phyloP scores from a whole-genome alignment of 2,329 filamentous ascomycete genomes.

The Fusarium veterinarium region DNA sequence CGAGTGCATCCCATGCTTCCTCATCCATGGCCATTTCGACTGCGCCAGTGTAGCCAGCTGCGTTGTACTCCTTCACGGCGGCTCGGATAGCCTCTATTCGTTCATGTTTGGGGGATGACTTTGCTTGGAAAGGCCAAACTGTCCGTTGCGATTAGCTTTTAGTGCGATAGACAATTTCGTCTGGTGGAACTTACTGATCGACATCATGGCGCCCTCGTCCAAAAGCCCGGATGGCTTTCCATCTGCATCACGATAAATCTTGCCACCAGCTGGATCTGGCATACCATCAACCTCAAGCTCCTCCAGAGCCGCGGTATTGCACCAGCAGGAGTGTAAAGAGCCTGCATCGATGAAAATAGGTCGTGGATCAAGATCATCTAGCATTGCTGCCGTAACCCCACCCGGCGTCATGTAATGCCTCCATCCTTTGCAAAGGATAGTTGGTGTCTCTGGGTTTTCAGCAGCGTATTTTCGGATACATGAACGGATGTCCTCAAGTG shows the following conservation, averaged over 20 bases:
- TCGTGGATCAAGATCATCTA: slow-evolving; percentile 64
- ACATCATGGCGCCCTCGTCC: slow-evolving; percentile 50
- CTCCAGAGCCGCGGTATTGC: slow-evolving; percentile 60
- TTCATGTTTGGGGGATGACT: slow-evolving; percentile 57
- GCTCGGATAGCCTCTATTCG: slow-evolving; percentile 59
- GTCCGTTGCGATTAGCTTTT: accelerated
- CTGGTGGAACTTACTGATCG: neutral
- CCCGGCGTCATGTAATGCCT: slow-evolving; percentile 59
- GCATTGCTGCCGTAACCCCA: slow-evolving; percentile 54
- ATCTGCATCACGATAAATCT: slow-evolving; percentile 58
- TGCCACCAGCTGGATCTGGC: slow-evolving; percentile 62
- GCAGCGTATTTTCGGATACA: slow-evolving; percentile 58
- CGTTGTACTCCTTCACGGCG: slow-evolving; percentile 61
- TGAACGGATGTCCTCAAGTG: slow-evolving; percentile 59
- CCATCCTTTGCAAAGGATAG: slow-evolving; percentile 66
- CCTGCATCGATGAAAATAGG: slow-evolving; percentile 68
- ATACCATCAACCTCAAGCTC: slow-evolving; percentile 59
- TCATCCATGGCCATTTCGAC: slow-evolving; percentile 72
- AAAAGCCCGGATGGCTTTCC: slow-evolving; percentile 62
- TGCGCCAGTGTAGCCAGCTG: slow-evolving; percentile 64
- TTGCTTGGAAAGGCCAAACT: slow-evolving; percentile 61
- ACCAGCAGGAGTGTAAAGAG: slow-evolving; percentile 67
- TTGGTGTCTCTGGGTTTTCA: slow-evolving; percentile 57
- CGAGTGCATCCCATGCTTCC: slow-evolving; percentile 62
- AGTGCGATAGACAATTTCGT: too few relatives aligned